phyloP scores from a whole-genome alignment of 1,139 yeast genomes.

The Yamadazyma diospyri region DNA sequence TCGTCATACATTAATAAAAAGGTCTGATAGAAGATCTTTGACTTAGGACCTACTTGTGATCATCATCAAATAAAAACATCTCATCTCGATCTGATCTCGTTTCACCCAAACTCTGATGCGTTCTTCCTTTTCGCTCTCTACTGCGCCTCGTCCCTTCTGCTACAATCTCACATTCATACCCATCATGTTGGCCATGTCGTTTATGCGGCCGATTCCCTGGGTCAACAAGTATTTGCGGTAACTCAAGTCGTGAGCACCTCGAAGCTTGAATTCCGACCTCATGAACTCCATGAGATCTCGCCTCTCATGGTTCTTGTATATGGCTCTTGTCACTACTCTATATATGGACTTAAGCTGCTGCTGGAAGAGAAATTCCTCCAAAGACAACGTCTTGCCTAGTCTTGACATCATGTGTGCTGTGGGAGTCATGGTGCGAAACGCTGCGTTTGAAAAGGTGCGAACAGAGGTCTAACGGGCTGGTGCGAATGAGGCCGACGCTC shows the following conservation, averaged over 20 bases:
- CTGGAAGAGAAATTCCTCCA: slow-evolving; percentile 43
- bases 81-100: no score
- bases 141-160: not conserved
- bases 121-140: no score
- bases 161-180: slow-evolving; percentile 16
- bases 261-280: slow-evolving; percentile 32
- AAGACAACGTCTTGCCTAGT: slow-evolving; percentile 22
- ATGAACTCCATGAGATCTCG: slow-evolving; percentile 31
- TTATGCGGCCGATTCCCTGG: slow-evolving; percentile 29
- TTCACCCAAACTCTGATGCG: no score
- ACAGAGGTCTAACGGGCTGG: no score
- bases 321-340: slow-evolving; percentile 29
- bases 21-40: no score
- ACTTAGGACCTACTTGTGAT: no score
- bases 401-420: slow-evolving; percentile 4
- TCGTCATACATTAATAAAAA: slow-evolving; percentile 14
- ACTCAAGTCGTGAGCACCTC: slow-evolving; percentile 26
- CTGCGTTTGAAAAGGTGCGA: not conserved
- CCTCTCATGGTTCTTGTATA: slow-evolving; percentile 37
- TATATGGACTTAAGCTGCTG: slow-evolving; percentile 31
- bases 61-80: no score
- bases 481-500: not conserved
- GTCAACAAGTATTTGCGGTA: slow-evolving; percentile 39
- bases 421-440: not conserved
- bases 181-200: slow-evolving; percentile 25